Base-by-base conservation (phyloP, 2,329 filamentous ascomycete species). In the Penicillium olsonii region DNA sequence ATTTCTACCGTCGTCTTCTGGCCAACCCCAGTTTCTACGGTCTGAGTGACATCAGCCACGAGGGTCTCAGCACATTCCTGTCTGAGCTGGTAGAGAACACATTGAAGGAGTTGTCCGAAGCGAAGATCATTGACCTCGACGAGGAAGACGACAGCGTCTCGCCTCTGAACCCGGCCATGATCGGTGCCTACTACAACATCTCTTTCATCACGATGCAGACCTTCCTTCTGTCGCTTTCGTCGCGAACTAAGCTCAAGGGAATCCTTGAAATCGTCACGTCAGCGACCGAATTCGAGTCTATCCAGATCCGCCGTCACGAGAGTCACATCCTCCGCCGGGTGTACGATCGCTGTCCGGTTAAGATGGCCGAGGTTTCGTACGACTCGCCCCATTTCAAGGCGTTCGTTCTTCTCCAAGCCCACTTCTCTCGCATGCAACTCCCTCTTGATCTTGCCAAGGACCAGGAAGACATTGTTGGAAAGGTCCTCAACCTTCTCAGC, bases 191-290 rank as follows among this genome's bases (percentile, higher is more conserved):
- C 79, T 99, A 99, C 81, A 97, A 96, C 73, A 96, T 99, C 66
- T 96, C 92, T 5, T 97, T 96, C 75, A 89, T 96, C 70, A 99
- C 94, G 2, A 99, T 99, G 92, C 92, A 99, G 75, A 99, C 94
- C 0, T 92, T 99, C 79, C 78, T 99, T 43, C 79, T 99, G 48
- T 99, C 94, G 12, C 81, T 99, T 39, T 92, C 84, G 47, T 85
- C 85, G 35, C 87, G 87, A 60, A 97, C 92, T 4, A 97, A 96
- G 77, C 84, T 99, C 57, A 99, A 99, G 80, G 91, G 91, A 39
- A 92, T 99, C 37, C 79, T 99, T 47, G 94, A 99, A 72, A 97
- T 99, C 62, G 86, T 97, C 53, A 96, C 94, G 1, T 95, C 94
- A 1, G 95, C 95, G 5, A 95, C 91, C 1, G 94, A 99, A 68